These are phyloP conservation scores for Podila verticillata DNA, from an alignment of 192 early-diverging fungal genomes.

Conservation along the genomic window DNA sequence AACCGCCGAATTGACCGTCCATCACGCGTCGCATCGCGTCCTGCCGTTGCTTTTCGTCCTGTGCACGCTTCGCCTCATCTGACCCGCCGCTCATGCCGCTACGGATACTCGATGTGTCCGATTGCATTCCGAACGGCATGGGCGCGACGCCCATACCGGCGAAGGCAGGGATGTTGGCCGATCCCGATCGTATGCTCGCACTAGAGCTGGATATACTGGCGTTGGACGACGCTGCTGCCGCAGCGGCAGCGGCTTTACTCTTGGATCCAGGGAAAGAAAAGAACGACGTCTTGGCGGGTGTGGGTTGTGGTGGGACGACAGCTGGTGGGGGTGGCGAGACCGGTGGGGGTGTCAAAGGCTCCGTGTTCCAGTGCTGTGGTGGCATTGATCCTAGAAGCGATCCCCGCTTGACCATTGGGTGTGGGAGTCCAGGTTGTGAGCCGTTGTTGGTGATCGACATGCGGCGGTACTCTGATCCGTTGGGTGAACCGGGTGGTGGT, in stretches of 20 bases:
- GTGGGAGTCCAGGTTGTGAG: conserved; percentile 14
- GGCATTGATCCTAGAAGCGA: conserved; percentile 19
- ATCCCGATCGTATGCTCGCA: conserved; percentile 29
- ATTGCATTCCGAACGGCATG: not conserved
- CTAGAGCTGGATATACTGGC: conserved; percentile 14
- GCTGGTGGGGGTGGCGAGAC: conserved; percentile 29
- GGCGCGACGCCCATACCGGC: conserved; percentile 18
- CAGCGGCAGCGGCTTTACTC: conserved; percentile 3
- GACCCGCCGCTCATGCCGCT: conserved; percentile 29
- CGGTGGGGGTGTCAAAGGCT: conserved; percentile 44
- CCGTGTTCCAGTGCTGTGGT: conserved; percentile 40
- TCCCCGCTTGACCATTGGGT: conserved; percentile 21
- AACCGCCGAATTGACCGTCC: conserved; percentile 5
- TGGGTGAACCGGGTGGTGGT: conserved; percentile 35
- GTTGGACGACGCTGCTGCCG: conserved; percentile 3
- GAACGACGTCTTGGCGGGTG: conserved; percentile 31
- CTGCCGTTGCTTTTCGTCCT: conserved; percentile 3
- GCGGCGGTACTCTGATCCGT: conserved; percentile 25
- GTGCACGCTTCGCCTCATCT: conserved; percentile 15
- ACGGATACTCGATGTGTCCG: conserved; percentile 31
- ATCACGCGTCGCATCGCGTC: conserved; percentile 22
- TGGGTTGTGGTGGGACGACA: conserved; percentile 5
- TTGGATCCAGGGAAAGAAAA: conserved; percentile 42
- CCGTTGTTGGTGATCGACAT: conserved; percentile 11
- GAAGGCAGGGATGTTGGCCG: conserved; percentile 14